Evolutionary conservation across 225 moss, liverwort and hornwort species (phyloP).

Genomic region (Sphagnum contortum): DNA sequence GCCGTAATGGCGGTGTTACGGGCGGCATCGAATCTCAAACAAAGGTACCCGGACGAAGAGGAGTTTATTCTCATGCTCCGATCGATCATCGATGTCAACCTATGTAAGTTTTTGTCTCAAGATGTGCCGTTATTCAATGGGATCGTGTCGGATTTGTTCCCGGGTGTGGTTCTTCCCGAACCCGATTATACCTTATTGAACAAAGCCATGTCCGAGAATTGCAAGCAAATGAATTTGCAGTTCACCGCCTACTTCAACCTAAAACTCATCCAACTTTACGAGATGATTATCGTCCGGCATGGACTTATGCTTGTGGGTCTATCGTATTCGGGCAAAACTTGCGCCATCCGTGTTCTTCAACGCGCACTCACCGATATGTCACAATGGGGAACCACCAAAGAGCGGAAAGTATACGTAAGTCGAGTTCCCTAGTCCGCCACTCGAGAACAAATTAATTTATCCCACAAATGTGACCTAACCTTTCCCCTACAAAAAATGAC

Average conservation of each 20-base stretch:
- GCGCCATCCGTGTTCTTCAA: slow-evolving; percentile 65
- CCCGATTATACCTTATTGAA: slow-evolving; percentile 62
- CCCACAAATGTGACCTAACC: no score
- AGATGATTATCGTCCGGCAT: slow-evolving; percentile 87
- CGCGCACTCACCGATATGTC: slow-evolving; percentile 77
- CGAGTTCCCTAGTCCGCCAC: no score
- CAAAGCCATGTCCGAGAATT: slow-evolving; percentile 63
- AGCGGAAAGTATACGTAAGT: slow-evolving; percentile 62
- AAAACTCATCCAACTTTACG: slow-evolving; percentile 75
- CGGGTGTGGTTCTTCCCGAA: slow-evolving; percentile 58
- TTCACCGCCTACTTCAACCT: slow-evolving; percentile 69
- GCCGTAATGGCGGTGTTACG: slow-evolving; percentile 75
- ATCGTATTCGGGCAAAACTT: slow-evolving; percentile 69
- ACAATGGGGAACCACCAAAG: slow-evolving; percentile 65
- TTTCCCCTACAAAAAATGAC: no score
- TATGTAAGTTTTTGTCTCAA: slow-evolving; percentile 82
- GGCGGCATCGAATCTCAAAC: slow-evolving; percentile 79
- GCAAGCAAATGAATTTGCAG: slow-evolving; percentile 64
- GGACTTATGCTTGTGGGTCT: slow-evolving; percentile 90
- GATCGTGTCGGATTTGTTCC: slow-evolving; percentile 81
- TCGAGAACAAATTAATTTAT: no score
- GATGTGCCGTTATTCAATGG: slow-evolving; percentile 87
- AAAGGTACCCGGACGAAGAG: slow-evolving; percentile 71
- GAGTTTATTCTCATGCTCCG: slow-evolving; percentile 83
- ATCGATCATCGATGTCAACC: slow-evolving; percentile 78